phyloP scores from a whole-genome alignment of 2,329 filamentous ascomycete species.

The Colletotrichum coccodes region DNA sequence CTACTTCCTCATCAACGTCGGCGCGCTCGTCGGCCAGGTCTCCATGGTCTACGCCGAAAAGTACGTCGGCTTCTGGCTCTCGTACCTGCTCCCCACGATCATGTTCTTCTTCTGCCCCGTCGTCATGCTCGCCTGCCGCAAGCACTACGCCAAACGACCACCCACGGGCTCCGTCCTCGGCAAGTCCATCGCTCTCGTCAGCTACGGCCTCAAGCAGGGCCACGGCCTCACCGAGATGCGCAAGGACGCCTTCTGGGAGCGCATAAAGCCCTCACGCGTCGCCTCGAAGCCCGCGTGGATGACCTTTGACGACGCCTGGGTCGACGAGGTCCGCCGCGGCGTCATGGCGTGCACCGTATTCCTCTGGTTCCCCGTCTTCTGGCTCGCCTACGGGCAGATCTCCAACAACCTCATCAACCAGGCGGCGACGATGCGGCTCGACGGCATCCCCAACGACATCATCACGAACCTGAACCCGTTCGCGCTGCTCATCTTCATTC shows the following conservation, averaged over 20 bases:
- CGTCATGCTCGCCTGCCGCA: constrained; percentile 59
- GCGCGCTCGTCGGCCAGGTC: constrained; percentile 62
- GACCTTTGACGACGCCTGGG: constrained; percentile 74
- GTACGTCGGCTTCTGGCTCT: constrained; percentile 61
- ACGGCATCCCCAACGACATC: constrained; percentile 29
- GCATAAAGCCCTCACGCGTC: constrained; percentile 53
- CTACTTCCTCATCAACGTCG: constrained; percentile 65
- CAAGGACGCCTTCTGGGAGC: constrained; percentile 59
- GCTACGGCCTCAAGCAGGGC: constrained; percentile 18
- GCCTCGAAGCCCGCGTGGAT: constrained; percentile 60
- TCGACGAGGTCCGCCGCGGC: constrained; percentile 70
- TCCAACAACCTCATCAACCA: constrained; percentile 31
- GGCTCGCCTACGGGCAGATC: constrained; percentile 30
- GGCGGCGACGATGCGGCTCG: constrained; percentile 27
- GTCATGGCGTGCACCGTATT: constrained; percentile 65
- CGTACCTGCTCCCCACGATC: constrained; percentile 54
- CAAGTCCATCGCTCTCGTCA: constrained; percentile 50
- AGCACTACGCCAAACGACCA: constrained; percentile 53
- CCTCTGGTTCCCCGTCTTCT: constrained; percentile 43
- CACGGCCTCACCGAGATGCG: constrained; percentile 54
- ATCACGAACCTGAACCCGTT: constrained; percentile 49
- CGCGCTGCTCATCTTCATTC: constrained; percentile 78
- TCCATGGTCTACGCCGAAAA: constrained; percentile 67
- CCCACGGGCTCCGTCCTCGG: constrained; percentile 61
- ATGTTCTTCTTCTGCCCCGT: constrained; percentile 69